Evolutionary conservation across 805 yeast species (phyloP).

Genomic region (Candida jianshihensis): DNA sequence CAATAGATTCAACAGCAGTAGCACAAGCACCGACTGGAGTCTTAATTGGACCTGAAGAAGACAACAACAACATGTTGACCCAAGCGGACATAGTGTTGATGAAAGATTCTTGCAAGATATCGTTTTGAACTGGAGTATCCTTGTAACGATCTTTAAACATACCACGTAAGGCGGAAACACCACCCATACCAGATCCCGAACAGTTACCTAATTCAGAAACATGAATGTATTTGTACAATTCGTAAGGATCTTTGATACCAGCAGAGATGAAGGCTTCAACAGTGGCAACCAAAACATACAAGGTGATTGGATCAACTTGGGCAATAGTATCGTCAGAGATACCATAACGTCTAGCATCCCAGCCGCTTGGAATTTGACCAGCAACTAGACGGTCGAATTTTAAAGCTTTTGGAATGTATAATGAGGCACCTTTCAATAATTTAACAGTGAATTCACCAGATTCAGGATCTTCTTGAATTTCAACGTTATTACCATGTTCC

Average conservation of each 20-base stretch:
- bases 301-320: constrained; percentile 95
- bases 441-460: constrained; percentile 89
- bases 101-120: constrained; percentile 94
- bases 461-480: constrained; percentile 80
- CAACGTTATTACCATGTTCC: constrained; percentile 92
- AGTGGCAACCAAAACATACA: constrained; percentile 87
- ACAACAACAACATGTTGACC: constrained; percentile 96
- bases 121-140: constrained; percentile 94
- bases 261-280: constrained; percentile 90
- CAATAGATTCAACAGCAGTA: constrained; percentile 96
- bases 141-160: constrained; percentile 94
- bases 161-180: constrained; percentile 93
- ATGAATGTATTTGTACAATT: constrained; percentile 96
- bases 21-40: constrained; percentile 99
- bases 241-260: constrained; percentile 98
- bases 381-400: constrained; percentile 63
- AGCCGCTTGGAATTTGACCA: constrained; percentile 94
- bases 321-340: constrained; percentile 84
- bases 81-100: constrained; percentile 99
- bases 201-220: constrained; percentile 99
- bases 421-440: constrained; percentile 86
- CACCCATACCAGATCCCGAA: constrained; percentile 99
- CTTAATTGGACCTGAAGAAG: constrained; percentile 97
- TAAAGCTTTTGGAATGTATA: constrained; percentile 77
- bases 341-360: constrained; percentile 95